These are phyloP conservation scores for Hemileccinum impolitum DNA, from an alignment of 768 basidiomycete species.

Conservation along the genomic window DNA sequence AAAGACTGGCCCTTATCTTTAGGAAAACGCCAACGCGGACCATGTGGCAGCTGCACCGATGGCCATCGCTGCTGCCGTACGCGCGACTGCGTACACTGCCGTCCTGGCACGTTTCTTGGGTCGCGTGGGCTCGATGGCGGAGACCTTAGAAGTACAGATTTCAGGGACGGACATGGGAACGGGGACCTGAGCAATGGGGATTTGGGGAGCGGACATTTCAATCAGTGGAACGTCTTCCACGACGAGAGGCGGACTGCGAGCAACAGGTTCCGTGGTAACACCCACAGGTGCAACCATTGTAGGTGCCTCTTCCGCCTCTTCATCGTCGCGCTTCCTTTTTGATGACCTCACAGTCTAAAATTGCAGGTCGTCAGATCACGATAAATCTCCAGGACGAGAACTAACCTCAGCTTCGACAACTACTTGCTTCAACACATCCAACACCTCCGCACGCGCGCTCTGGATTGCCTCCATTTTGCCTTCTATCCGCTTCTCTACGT, in stretches of 20 bases:
- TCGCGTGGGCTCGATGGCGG: conserved; percentile 17
- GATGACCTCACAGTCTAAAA: conserved; percentile 35
- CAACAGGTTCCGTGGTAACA: background rate
- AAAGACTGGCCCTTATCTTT: conserved; percentile 8
- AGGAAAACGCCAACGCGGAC: conserved; percentile 69
- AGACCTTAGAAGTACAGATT: background rate
- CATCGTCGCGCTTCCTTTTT: conserved; percentile 63
- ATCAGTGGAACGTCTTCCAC: background rate
- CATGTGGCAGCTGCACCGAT: conserved; percentile 71
- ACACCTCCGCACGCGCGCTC: conserved; percentile 37
- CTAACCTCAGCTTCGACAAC: conserved; percentile 33
- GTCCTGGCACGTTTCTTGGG: conserved; percentile 45
- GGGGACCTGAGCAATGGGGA: conserved; percentile 2
- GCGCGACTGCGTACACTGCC: conserved; percentile 38
- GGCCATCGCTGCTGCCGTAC: conserved; percentile 59
- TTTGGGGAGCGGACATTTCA: conserved; percentile 6
- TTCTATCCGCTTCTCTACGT: conserved; percentile 43
- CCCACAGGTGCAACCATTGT: background rate
- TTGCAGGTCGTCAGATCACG: conserved; percentile 24
- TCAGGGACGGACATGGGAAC: background rate
- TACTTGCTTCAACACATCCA: conserved; percentile 35
- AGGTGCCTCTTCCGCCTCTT: conserved; percentile 26
- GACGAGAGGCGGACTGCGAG: background rate
- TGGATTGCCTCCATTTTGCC: conserved; percentile 44
- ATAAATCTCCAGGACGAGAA: conserved; percentile 13